A percentile compares a stretch with the other conserved stretches of the same genome.
These are phyloP conservation scores for Penstemon newberryi DNA, from an alignment of 257 asterid species.

Conservation along the genomic window DNA sequence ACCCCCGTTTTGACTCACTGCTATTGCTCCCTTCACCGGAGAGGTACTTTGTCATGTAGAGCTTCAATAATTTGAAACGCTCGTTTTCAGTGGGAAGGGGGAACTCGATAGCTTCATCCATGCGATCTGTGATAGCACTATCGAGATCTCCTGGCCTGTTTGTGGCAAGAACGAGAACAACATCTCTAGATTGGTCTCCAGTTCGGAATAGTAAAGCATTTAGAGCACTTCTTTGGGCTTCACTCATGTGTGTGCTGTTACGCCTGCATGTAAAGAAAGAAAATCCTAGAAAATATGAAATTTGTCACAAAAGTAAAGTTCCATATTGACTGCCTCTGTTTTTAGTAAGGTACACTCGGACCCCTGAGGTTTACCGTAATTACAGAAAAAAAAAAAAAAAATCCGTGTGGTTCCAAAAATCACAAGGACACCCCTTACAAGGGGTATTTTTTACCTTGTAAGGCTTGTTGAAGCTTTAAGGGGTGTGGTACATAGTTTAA, in stretches of 20 bases:
- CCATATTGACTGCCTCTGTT: no score
- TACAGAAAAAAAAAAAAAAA: no score
- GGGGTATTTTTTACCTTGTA: no score
- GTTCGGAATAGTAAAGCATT: slow-evolving; percentile 92
- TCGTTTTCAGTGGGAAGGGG: slow-evolving; percentile 89
- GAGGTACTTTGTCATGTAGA: slow-evolving; percentile 78
- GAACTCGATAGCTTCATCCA: slow-evolving; percentile 92
- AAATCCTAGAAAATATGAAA: slow-evolving; percentile 4
- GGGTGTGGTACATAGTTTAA: no score
- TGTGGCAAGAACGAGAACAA: slow-evolving; percentile 93
- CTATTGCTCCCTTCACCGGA: slow-evolving; percentile 43
- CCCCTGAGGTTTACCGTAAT: no score
- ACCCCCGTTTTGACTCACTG: slow-evolving; percentile 47
- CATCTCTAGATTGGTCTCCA: slow-evolving; percentile 93
- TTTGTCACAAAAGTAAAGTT: background rate
- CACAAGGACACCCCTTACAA: no score
- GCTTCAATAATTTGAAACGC: slow-evolving; percentile 80
- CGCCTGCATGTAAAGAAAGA: slow-evolving; percentile 50
- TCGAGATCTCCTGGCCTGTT: slow-evolving; percentile 96
- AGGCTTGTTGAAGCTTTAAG: no score
- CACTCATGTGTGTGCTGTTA: slow-evolving; percentile 93
- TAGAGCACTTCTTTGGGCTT: slow-evolving; percentile 92
- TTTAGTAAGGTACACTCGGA: no score
- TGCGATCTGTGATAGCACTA: slow-evolving; percentile 87
- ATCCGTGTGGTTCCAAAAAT: no score